Evolutionary conservation across 768 basidiomycete species (phyloP), one percentile per base, ranked within the genome.

Genomic region (Xanthoconium purpureum): DNA sequence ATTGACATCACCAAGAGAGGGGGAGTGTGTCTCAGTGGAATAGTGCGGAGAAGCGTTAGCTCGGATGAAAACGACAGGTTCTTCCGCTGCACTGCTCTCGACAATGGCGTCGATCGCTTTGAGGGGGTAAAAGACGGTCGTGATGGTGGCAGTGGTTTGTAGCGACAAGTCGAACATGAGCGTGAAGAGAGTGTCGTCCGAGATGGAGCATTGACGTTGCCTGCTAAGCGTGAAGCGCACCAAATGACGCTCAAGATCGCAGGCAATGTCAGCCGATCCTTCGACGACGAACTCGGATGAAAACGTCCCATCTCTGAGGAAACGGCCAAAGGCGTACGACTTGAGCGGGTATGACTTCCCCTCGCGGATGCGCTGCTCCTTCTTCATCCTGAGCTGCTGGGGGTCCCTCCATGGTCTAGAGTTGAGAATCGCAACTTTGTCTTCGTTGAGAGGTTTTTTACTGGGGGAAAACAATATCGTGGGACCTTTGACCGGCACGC

Each of bases 311-410:
- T 77, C 73, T 9, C 46, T 6, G 37, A 69, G 70, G 48, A 76
- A 73, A 13, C 67, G 76, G 1, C 75, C 75, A 48, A 76, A 75
- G 8, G 66, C 65, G 35, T 64, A 75, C 10, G 58, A 59, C 5
- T 37, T 40, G 32, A 75, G 68, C 1, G 14, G 18, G 36, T 63
- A 67, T 3, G 69, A 61, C 38, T 38, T 64, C 0, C 71, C 68
- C 20, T 65, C 50, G 6, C 13, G 53, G 4, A 66, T 57, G 45
- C 67, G 63, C 29, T 13, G 47, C 56, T 69, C 68, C 48, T 54
- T 68, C 50, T 72, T 67, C 17, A 35, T 36, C 50, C 30, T 52
- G 29, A 75, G 54, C 17, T 37, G 50, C 32, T 47, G 44, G 0
- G 75, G 75, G 53, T 75, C 73, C 29, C 54, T 54, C 74, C 74